Percentiles rank a stretch among this genome's conserved stretches.
Conservation (phyloP, 352 stramenopile species). For the Aphanomyces stellatus region DNA sequence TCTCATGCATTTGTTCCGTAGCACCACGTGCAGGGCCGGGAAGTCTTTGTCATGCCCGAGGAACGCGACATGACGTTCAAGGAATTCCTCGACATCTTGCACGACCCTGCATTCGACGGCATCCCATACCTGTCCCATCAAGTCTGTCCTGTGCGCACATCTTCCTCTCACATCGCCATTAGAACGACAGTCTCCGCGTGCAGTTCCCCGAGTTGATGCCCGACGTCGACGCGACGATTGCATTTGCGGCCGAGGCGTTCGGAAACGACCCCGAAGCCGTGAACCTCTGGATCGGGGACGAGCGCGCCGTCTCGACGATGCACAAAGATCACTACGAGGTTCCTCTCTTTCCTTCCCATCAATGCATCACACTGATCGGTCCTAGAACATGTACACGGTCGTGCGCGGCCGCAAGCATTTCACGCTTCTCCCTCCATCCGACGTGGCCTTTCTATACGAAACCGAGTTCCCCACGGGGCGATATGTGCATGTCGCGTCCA, state of each 20-base stretch:
- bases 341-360: not conserved
- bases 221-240: constrained; percentile 52
- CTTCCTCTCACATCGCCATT: not conserved
- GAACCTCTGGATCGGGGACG: constrained; percentile 98
- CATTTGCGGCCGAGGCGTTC: constrained; percentile 54
- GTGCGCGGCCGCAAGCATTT: constrained; percentile 95
- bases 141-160: constrained; percentile 10
- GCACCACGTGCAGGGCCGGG: not conserved
- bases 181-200: constrained; percentile 70
- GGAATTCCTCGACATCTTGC: constrained; percentile 43
- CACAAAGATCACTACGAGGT: constrained; percentile 98
- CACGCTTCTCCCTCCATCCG: constrained; percentile 81
- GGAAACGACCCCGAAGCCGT: constrained; percentile 80
- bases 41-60: constrained; percentile 70
- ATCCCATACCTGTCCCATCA: constrained; percentile 81
- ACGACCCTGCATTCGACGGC: constrained; percentile 49
- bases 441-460: constrained; percentile 87
- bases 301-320: constrained; percentile 90
- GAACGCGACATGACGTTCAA: constrained; percentile 60
- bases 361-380: not conserved
- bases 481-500: constrained; percentile 35
- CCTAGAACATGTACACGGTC: constrained; percentile 96
- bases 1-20: too few relatives aligned
- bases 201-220: constrained; percentile 56
- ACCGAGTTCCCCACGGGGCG: constrained; percentile 46